Evolutionary conservation across 2,329 filamentous ascomycete species (phyloP).

Genomic region (Cyclaneusma minus): DNA sequence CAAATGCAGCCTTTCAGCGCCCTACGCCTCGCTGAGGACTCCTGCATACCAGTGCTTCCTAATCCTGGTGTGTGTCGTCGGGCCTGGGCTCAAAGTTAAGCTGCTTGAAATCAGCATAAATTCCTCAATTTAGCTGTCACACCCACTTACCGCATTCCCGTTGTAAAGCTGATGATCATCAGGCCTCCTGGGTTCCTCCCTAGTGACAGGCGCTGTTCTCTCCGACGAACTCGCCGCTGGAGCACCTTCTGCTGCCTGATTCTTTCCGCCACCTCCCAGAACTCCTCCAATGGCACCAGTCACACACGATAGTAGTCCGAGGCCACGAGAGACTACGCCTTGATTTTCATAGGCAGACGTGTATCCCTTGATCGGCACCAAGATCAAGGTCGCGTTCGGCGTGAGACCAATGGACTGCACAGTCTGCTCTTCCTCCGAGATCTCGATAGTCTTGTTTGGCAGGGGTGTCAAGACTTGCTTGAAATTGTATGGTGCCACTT

Average conservation of each 20-base stretch:
- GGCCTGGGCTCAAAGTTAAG: conserved; percentile 8
- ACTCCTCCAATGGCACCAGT: conserved; percentile 26
- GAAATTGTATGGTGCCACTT: conserved; percentile 58
- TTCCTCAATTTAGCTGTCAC: background rate
- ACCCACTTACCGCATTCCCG: conserved; percentile 60
- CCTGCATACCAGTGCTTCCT: too few relatives aligned
- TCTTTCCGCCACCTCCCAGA: conserved; percentile 21
- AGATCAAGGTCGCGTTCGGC: conserved; percentile 69
- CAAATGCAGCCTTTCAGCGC: too few relatives aligned
- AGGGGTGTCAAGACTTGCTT: conserved; percentile 68
- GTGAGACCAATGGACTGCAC: conserved; percentile 57
- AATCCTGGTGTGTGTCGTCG: conserved; percentile 5
- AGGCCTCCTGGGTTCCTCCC: conserved; percentile 35
- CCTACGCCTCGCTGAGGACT: too few relatives aligned
- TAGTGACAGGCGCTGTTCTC: conserved; percentile 35
- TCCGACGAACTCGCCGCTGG: conserved; percentile 20
- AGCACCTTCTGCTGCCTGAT: conserved; percentile 1
- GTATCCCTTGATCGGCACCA: conserved; percentile 53
- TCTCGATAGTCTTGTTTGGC: conserved; percentile 59
- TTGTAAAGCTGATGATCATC: conserved; percentile 69
- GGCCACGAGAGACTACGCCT: conserved; percentile 23
- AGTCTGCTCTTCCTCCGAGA: conserved; percentile 55
- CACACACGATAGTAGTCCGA: conserved; percentile 25
- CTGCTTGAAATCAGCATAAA: conserved; percentile 4
- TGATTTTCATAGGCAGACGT: conserved; percentile 37